Base-by-base conservation (phyloP, 1,284 basidiomycete species). In the Ceratobasidium sp. region DNA sequence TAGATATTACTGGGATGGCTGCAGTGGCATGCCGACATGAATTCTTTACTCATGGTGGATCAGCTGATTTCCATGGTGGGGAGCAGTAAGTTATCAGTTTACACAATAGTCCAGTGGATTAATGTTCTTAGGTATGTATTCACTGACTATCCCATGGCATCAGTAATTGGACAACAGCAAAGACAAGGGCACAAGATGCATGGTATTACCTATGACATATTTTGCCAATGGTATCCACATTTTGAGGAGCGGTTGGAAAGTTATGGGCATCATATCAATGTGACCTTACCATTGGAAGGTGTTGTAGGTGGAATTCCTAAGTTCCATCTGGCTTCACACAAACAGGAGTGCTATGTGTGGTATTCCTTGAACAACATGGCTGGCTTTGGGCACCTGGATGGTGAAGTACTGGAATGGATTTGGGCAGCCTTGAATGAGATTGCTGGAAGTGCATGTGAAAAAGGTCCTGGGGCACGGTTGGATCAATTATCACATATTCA, bases 191-290 rank as follows among this genome's bases (percentile, higher is more conserved):
- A 23, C 1, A 13, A 36, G 9, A 7, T 30, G 16, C 33, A 29
- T 30, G 58, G 58, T 2, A 21, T 59, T 1, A 57, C 56, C 5
- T 57, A 57, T n/a, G 56, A 57, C 36, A 57, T 57, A 6, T 57
- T 33, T 33, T 57, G 56, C 39, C 56, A 57, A 8, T 57, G 56
- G 56, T 23, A 27, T 21, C 21, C 23, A 14, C 39, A 57, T 2
- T 25, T 57, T 9, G 9, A 14, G 5, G 36, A 41, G 1, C 56
- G 56, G 1, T 33, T 39, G 5, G 39, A 39, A 11, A 11, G 9
- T 13, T 25, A 41, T n/a, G 36, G 36, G 8, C 16, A 8, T 8
- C 39, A 41, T 41, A 41, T 41, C 16, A n/a, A n/a, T n/a, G n/a
- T n/a, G n/a, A 16, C 39, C 8, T 16, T 41, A 41, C 39, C 39